phyloP scores from a whole-genome alignment of 352 stramenopile genomes.

The Pythium utonaiense region DNA sequence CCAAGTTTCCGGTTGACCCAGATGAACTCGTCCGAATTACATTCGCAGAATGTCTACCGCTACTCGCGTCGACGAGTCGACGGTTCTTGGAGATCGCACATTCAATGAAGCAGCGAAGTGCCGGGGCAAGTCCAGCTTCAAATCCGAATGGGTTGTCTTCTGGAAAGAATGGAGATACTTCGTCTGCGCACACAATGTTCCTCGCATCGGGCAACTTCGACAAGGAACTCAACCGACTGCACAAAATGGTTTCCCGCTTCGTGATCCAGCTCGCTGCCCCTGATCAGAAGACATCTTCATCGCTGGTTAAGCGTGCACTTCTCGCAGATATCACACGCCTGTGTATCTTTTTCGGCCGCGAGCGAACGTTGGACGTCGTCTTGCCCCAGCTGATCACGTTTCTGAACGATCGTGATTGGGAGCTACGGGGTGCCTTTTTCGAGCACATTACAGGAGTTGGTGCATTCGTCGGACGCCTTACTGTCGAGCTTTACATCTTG shows the following conservation, averaged over 20 bases:
- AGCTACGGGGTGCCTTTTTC: conserved; percentile 89
- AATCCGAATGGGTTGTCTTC: conserved; percentile 22
- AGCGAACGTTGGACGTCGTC: conserved; percentile 94
- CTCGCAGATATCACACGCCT: conserved; percentile 93
- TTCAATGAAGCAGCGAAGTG: conserved; percentile 76
- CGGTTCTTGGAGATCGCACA: conserved; percentile 94
- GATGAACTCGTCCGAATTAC: conserved; percentile 92
- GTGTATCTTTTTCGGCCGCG: conserved; percentile 96
- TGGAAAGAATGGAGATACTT: conserved; percentile 17
- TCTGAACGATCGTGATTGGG: conserved; percentile 94
- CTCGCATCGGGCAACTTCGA: conserved; percentile 89
- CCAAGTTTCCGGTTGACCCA: conserved; percentile 43
- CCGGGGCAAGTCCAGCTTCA: conserved; percentile 17
- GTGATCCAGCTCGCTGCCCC: conserved; percentile 92
- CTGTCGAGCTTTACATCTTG: conserved; percentile 95
- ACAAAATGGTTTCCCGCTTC: conserved; percentile 93
- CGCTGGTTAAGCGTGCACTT: conserved; percentile 93
- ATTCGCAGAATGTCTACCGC: conserved; percentile 92
- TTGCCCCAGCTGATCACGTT: conserved; percentile 97
- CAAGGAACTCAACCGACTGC: conserved; percentile 88
- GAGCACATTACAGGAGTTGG: conserved; percentile 93
- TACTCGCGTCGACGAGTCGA: conserved; percentile 90
- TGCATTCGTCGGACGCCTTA: conserved; percentile 91
- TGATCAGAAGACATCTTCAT: conserved; percentile 88
- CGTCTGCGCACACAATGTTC: conserved; percentile 34